Base-by-base conservation (phyloP, 1,284 basidiomycete genomes). In the Puccinia novopanici region DNA sequence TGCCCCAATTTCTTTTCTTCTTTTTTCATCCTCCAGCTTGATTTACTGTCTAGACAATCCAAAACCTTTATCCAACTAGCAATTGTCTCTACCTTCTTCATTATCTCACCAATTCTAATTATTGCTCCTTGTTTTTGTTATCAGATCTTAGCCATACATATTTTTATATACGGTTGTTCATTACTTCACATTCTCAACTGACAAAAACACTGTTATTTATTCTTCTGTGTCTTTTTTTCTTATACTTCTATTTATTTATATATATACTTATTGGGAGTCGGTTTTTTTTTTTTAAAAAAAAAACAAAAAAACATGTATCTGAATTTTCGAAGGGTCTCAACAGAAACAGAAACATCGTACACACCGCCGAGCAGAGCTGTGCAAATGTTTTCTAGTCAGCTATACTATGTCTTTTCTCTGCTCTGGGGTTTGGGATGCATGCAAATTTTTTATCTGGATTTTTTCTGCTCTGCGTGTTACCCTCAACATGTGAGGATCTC, bases 221-320 rank as follows among this genome's bases (percentile, higher is more conserved):
- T 34, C 34, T 1, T 4, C 34, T 34, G 34, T 34, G 34, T 34
- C 34, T 34, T 34, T 34, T 34, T 34, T 65, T 34, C 13, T 15
- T 59, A 17, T 71, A 30, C 55, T n/a, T 55, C 1, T 40, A 40
- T 55, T 27, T 24, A 55, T 72, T 72, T 52, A 24, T 22, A 72
- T 40, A 71, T 54, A n/a, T 30, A 63, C 34, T 2, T 63, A 40
- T 34, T 34, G 34, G 34, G 34, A 34, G 1, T 2, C 42, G 6
- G 50, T 70, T 40, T 65, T 4, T 42, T 19, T 10, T 65, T 12
- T 45, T 42, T 19, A 59, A 2, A 12, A 42, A 17, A 4, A 34
- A 67, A 30, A 67, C 37, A n/a, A n/a, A 24, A n/a, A 24, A 17
- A 8, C 24, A 50, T 70, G 48, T 48, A 50, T 30, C 4, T 34